Conservation (phyloP, 2,329 filamentous ascomycete species). For the Achaetomium macrosporum region DNA sequence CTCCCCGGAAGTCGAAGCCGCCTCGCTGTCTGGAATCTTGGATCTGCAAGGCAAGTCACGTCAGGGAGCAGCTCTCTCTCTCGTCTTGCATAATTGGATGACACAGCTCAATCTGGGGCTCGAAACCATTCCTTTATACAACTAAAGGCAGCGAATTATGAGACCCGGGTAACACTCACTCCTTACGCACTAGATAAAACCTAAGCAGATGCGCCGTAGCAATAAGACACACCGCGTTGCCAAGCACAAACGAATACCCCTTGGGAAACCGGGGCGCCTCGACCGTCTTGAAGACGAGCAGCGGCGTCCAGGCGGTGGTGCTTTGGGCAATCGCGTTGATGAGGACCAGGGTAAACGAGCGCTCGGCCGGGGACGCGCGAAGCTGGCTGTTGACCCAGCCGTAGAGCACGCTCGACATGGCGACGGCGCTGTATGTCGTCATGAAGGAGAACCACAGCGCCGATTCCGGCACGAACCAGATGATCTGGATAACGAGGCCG, state of each 20-base stretch:
- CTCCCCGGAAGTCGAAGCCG: too few relatives aligned
- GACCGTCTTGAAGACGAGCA: slow-evolving; percentile 44
- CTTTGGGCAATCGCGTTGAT: slow-evolving; percentile 50
- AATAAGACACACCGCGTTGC: slow-evolving; percentile 20
- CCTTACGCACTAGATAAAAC: slow-evolving; percentile 20
- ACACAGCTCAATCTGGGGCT: too few relatives aligned
- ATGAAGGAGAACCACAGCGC: slow-evolving; percentile 49
- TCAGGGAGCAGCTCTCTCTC: too few relatives aligned
- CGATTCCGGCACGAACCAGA: slow-evolving; percentile 51
- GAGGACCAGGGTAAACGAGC: slow-evolving; percentile 44
- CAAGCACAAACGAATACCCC: slow-evolving; percentile 36
- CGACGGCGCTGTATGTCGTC: slow-evolving; percentile 43
- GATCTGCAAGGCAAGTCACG: too few relatives aligned
- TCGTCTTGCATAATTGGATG: too few relatives aligned
- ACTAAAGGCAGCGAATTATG: too few relatives aligned
- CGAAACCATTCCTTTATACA: too few relatives aligned
- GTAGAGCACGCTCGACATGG: slow-evolving; percentile 50
- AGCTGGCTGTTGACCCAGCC: slow-evolving; percentile 51
- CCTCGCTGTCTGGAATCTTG: too few relatives aligned
- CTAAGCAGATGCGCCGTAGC: slow-evolving; percentile 22
- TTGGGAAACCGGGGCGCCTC: slow-evolving; percentile 39
- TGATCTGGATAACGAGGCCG: slow-evolving; percentile 46
- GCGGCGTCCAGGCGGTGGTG: slow-evolving; percentile 50
- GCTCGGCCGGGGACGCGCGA: slow-evolving; percentile 39
- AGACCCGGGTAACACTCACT: slow-evolving; percentile 18